Percentiles rank a stretch among this genome's conserved stretches.
phyloP scores from a whole-genome alignment of 2,329 filamentous ascomycete species.

The Pseudogymnoascus sp. region DNA sequence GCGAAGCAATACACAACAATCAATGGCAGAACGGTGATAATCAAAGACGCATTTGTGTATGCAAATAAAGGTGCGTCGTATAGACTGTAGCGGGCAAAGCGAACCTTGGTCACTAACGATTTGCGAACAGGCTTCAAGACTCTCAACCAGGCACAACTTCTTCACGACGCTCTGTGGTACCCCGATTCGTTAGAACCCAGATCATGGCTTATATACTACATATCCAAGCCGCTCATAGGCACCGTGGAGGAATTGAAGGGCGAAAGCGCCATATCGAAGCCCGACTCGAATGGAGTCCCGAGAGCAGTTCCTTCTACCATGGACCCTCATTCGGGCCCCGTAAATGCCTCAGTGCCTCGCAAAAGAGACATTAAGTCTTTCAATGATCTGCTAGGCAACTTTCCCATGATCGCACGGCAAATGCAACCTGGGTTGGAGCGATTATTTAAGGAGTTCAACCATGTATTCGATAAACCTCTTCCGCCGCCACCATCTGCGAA shows the following conservation, averaged over 20 bases:
- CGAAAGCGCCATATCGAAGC: conserved; percentile 17
- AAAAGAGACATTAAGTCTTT: conserved; percentile 94
- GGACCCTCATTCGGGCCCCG: not conserved
- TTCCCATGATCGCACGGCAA: conserved; percentile 91
- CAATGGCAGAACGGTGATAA: conserved; percentile 86
- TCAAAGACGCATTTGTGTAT: conserved; percentile 89
- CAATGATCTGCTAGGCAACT: conserved; percentile 79
- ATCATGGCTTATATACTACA: conserved; percentile 95
- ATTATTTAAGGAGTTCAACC: conserved; percentile 81
- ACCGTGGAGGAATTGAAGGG: conserved; percentile 59
- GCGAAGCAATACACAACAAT: conserved; percentile 89
- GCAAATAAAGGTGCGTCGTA: conserved; percentile 77
- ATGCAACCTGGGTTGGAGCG: conserved; percentile 90
- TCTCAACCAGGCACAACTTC: conserved; percentile 78
- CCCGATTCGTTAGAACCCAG: conserved; percentile 81
- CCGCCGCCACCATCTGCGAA: conserved; percentile 63
- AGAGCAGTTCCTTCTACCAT: conserved; percentile 14
- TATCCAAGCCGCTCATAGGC: conserved; percentile 81
- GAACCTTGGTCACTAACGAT: conserved; percentile 21
- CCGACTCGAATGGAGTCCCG: conserved; percentile 10
- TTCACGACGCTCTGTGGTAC: conserved; percentile 81
- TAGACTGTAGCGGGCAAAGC: not conserved
- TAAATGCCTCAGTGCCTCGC: conserved; percentile 40
- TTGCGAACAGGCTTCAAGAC: conserved; percentile 70
- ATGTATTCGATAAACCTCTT: conserved; percentile 68